Conservation (phyloP, 129 eudicot genomes). For the Flaveria bidentis region DNA sequence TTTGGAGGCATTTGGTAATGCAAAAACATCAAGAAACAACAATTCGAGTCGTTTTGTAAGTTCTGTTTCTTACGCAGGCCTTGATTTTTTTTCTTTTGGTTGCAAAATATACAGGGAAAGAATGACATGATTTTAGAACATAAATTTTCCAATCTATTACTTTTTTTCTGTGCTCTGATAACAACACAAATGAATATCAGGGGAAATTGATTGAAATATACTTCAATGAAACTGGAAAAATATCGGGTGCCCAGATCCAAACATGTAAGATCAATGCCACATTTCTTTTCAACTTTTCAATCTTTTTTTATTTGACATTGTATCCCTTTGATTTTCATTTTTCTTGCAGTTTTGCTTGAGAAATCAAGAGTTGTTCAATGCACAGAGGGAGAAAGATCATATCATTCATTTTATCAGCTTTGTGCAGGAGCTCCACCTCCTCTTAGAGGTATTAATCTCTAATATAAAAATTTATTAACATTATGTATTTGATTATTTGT, state of each 20-base stretch:
- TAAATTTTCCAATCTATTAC: slow-evolving; percentile 7
- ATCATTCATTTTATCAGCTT: slow-evolving; percentile 98
- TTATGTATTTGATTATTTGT: background rate
- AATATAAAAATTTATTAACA: background rate
- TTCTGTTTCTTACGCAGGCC: slow-evolving; percentile 7
- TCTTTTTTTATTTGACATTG: background rate
- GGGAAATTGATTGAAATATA: slow-evolving; percentile 95
- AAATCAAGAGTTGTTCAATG: slow-evolving; percentile 98
- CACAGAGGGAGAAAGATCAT: slow-evolving; percentile 93
- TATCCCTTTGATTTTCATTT: slow-evolving; percentile 5
- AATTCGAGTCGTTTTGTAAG: slow-evolving; percentile 97
- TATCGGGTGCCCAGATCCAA: slow-evolving; percentile 93
- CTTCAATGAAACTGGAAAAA: slow-evolving; percentile 94
- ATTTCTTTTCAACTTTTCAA: slow-evolving; percentile 5
- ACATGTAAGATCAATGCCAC: slow-evolving; percentile 63
- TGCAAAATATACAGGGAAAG: background rate
- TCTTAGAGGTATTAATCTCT: slow-evolving; percentile 61
- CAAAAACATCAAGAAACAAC: slow-evolving; percentile 82
- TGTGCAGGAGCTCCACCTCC: slow-evolving; percentile 94
- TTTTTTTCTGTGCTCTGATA: slow-evolving; percentile 1
- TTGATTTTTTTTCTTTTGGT: background rate
- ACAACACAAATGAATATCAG: slow-evolving; percentile 38
- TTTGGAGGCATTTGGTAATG: slow-evolving; percentile 95
- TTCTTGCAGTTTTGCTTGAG: slow-evolving; percentile 76
- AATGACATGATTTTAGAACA: background rate